Percentiles rank a stretch among this genome's conserved stretches.
These are phyloP conservation scores for Paxillus rubicundulus DNA, from an alignment of 768 basidiomycete species.

Conservation along the genomic window DNA sequence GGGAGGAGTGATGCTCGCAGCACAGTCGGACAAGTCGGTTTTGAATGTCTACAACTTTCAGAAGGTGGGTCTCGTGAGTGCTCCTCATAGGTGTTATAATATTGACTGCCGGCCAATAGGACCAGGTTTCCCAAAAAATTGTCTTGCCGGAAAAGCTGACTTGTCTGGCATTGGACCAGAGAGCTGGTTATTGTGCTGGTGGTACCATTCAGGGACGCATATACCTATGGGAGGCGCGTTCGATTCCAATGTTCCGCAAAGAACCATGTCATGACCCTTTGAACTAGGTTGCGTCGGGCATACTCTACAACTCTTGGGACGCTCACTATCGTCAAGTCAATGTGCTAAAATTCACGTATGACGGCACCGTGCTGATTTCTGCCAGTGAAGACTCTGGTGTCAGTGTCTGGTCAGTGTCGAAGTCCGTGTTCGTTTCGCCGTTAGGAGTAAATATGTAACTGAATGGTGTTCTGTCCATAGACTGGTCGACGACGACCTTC, in stretches of 20 bases:
- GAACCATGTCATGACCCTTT: conserved; percentile 14
- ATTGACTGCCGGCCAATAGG: conserved; percentile 44
- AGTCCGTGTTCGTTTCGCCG: conserved; percentile 46
- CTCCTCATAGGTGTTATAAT: background rate
- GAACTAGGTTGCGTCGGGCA: conserved; percentile 84
- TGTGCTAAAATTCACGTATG: conserved; percentile 78
- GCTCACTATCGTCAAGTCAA: conserved; percentile 92
- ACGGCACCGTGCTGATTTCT: conserved; percentile 76
- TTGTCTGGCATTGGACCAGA: conserved; percentile 71
- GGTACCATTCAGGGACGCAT: conserved; percentile 87
- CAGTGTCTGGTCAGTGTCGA: conserved; percentile 85
- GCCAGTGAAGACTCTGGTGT: conserved; percentile 90
- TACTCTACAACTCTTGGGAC: conserved; percentile 88
- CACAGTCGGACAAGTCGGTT: conserved; percentile 85
- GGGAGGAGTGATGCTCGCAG: conserved; percentile 82
- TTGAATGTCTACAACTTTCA: conserved; percentile 92
- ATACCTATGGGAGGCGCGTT: conserved; percentile 92
- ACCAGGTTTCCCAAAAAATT: conserved; percentile 83
- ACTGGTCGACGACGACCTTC: conserved; percentile 71
- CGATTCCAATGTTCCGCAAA: background rate
- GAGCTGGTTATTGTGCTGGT: conserved; percentile 78
- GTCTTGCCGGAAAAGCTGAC: conserved; percentile 88
- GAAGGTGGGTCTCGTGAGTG: conserved; percentile 53
- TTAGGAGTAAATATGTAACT: conserved; percentile 11
- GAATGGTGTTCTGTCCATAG: conserved; percentile 36